Percentiles rank a stretch among this genome's conserved stretches.
Conservation (phyloP, 495 filamentous ascomycete species). For the Trichoderma erinaceum region DNA sequence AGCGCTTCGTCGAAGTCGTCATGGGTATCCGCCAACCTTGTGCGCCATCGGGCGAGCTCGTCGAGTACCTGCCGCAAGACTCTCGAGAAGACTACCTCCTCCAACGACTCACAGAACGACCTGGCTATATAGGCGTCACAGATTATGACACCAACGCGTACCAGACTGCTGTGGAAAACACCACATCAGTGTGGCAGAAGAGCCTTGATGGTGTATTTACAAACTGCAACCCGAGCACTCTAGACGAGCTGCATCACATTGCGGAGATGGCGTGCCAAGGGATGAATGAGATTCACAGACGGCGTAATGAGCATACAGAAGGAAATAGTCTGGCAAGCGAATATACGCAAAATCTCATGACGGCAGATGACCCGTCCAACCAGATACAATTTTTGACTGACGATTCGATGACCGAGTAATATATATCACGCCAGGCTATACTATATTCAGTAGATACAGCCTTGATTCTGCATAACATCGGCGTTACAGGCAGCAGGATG, state of each 20-base stretch:
- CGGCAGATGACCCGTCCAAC: background rate
- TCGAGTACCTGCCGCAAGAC: slow-evolving; percentile 21
- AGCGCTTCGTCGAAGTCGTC: slow-evolving; percentile 27
- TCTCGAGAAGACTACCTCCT: slow-evolving; percentile 19
- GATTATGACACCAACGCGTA: slow-evolving; percentile 19
- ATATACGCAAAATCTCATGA: slow-evolving; percentile 8
- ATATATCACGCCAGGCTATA: background rate
- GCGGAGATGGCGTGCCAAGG: slow-evolving; percentile 22
- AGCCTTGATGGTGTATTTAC: slow-evolving; percentile 25
- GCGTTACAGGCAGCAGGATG: too few relatives aligned
- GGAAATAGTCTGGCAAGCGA: slow-evolving; percentile 8
- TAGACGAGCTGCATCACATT: slow-evolving; percentile 22
- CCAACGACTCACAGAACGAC: background rate
- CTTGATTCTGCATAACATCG: too few relatives aligned
- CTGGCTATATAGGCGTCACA: background rate
- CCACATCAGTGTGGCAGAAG: slow-evolving; percentile 21
- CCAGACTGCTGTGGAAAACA: slow-evolving; percentile 16
- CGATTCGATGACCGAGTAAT: background rate
- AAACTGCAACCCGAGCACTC: slow-evolving; percentile 24
- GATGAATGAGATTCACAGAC: slow-evolving; percentile 20
- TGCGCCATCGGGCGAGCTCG: slow-evolving; percentile 15
- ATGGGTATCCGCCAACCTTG: slow-evolving; percentile 21
- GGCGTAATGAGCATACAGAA: background rate
- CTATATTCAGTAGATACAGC: too few relatives aligned
- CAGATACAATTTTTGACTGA: background rate